A percentile compares a stretch with the other conserved stretches of the same genome.
These are phyloP conservation scores for Arthroderma sp. DNA, from an alignment of 2,329 filamentous ascomycete species.

Conservation along the genomic window DNA sequence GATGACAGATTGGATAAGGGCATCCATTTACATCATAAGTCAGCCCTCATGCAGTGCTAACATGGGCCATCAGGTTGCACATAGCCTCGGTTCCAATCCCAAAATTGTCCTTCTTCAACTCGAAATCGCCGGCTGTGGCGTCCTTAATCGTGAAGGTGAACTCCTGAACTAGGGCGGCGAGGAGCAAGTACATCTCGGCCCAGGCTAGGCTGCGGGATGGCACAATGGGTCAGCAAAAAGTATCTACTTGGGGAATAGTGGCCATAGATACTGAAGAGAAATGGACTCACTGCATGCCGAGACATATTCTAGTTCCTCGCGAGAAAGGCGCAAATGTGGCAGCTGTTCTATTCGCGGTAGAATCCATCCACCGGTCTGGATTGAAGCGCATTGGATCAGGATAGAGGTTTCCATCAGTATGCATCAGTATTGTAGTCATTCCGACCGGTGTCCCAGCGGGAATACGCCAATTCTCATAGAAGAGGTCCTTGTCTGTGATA, in stretches of 20 bases:
- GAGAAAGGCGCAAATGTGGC: slow-evolving; percentile 15
- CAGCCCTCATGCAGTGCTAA: neutral
- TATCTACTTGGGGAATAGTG: neutral
- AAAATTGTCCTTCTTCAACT: neutral
- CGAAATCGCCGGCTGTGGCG: neutral
- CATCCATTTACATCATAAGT: neutral
- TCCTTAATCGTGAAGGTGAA: neutral
- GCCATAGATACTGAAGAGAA: neutral
- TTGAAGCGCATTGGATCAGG: slow-evolving; percentile 16
- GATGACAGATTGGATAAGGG: too few species aligned
- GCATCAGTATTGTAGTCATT: slow-evolving; percentile 17
- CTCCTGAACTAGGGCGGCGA: neutral
- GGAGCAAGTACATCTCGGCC: slow-evolving; percentile 18
- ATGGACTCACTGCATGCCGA: slow-evolving; percentile 17
- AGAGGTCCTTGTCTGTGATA: too few species aligned
- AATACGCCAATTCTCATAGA: slow-evolving; percentile 8
- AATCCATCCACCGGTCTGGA: slow-evolving; percentile 19
- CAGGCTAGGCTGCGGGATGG: slow-evolving; percentile 15
- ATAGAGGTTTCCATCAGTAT: slow-evolving; percentile 18
- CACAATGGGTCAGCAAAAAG: neutral
- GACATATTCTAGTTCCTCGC: slow-evolving; percentile 11
- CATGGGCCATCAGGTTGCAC: neutral
- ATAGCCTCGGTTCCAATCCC: neutral
- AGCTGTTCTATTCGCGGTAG: slow-evolving; percentile 12
- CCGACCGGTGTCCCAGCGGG: slow-evolving; percentile 15